phyloP scores from a whole-genome alignment of 331 rosid genomes.

The Acacia pycnantha region DNA sequence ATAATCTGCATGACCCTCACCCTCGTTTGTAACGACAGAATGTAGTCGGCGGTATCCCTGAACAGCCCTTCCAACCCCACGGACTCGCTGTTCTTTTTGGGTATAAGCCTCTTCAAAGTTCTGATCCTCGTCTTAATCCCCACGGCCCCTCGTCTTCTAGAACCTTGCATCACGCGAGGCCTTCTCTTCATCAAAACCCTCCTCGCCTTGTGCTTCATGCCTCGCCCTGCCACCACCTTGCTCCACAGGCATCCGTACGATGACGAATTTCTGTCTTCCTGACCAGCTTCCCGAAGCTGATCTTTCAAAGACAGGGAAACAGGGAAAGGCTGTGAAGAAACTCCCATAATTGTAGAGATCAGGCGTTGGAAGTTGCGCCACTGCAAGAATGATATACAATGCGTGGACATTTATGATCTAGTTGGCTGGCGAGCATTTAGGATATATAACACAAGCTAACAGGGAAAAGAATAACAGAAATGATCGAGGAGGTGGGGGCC shows the following conservation, averaged over 20 bases:
- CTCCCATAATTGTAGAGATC: slow-evolving; percentile 38
- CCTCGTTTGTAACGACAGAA: slow-evolving; percentile 65
- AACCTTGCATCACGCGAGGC: slow-evolving; percentile 20
- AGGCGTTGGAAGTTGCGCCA: neutral
- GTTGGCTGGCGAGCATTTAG: slow-evolving; percentile 25
- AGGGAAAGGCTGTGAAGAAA: slow-evolving; percentile 40
- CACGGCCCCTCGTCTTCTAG: slow-evolving; percentile 28
- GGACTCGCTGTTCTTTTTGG: slow-evolving; percentile 37
- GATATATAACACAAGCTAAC: slow-evolving; percentile 18
- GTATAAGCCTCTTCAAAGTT: slow-evolving; percentile 67
- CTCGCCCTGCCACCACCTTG: slow-evolving; percentile 32
- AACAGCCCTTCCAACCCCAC: slow-evolving; percentile 74
- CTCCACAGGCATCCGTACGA: slow-evolving; percentile 42
- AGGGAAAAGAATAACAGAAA: too few species aligned
- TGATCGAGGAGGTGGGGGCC: slow-evolving; percentile 50
- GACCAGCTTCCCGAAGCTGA: slow-evolving; percentile 11
- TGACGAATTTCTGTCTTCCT: slow-evolving; percentile 1
- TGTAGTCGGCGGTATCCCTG: slow-evolving; percentile 76
- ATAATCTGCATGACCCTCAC: slow-evolving; percentile 77
- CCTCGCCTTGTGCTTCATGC: slow-evolving; percentile 6
- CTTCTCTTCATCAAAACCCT: slow-evolving; percentile 44
- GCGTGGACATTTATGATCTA: slow-evolving; percentile 10
- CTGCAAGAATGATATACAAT: neutral
- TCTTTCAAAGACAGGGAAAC: slow-evolving; percentile 38
- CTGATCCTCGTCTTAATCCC: slow-evolving; percentile 62